Conservation (phyloP, 768 basidiomycete genomes). For the Boletales sp. region DNA sequence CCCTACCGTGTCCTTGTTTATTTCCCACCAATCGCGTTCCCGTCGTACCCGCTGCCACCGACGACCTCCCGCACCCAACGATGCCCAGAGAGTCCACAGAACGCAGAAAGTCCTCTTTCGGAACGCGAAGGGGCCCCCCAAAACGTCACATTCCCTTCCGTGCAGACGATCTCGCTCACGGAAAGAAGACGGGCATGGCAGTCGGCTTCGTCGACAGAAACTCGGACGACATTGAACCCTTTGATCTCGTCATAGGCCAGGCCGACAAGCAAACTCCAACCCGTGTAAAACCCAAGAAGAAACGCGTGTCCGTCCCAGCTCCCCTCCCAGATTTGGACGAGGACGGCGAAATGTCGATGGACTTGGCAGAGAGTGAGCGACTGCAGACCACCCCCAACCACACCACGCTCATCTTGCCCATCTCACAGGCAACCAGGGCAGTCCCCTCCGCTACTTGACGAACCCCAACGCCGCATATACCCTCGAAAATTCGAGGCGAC, state of each 20-base stretch:
- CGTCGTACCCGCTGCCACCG: constrained; percentile 10
- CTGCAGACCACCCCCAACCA: background rate
- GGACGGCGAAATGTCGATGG: constrained; percentile 77
- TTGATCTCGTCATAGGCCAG: constrained; percentile 69
- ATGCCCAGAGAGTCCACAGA: constrained; percentile 27
- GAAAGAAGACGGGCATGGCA: constrained; percentile 76
- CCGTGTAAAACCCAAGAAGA: constrained; percentile 48
- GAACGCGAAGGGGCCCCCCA: constrained; percentile 52
- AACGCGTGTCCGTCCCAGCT: constrained; percentile 37
- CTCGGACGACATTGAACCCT: constrained; percentile 81
- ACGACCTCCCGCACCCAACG: constrained; percentile 1
- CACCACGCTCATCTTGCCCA: constrained; percentile 2
- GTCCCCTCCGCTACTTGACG: constrained; percentile 35
- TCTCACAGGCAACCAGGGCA: constrained; percentile 26
- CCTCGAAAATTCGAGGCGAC: constrained; percentile 34
- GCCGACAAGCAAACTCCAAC: constrained; percentile 66
- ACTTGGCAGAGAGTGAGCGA: constrained; percentile 64
- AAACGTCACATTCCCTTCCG: constrained; percentile 74
- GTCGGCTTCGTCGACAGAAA: constrained; percentile 66
- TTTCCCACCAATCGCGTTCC: constrained; percentile 7
- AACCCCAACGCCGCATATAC: constrained; percentile 35
- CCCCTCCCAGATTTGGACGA: constrained; percentile 42
- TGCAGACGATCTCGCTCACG: constrained; percentile 71
- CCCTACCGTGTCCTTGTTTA: constrained; percentile 20
- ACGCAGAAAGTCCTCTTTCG: constrained; percentile 37